Percentiles rank a stretch among this genome's conserved stretches.
These are phyloP conservation scores for Colletotrichum incanum DNA, from an alignment of 2,329 filamentous ascomycete species.

Conservation along the genomic window DNA sequence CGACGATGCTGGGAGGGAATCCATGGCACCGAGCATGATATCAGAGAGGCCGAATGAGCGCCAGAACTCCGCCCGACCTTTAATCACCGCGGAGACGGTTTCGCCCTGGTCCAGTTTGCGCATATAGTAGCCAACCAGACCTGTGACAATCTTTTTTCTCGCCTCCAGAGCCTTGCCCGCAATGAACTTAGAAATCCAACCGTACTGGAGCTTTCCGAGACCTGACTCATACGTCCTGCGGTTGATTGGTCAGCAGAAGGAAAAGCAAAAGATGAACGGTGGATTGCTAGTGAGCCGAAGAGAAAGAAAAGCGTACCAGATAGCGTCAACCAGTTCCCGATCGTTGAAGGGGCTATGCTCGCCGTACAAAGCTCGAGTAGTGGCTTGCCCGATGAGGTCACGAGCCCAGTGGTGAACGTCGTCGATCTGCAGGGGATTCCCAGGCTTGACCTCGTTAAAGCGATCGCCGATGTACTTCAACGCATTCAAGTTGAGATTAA, in stretches of 20 bases:
- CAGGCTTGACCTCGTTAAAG: slow-evolving; percentile 47
- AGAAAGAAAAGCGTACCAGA: not conserved
- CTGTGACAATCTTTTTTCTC: slow-evolving; percentile 45
- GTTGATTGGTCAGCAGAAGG: not conserved
- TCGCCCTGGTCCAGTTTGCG: slow-evolving; percentile 46
- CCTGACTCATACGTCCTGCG: slow-evolving; percentile 18
- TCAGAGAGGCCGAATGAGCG: slow-evolving; percentile 51
- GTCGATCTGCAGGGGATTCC: slow-evolving; percentile 40
- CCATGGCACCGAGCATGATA: slow-evolving; percentile 49
- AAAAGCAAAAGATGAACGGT: not conserved
- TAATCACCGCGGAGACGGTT: slow-evolving; percentile 50
- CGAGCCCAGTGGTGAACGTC: slow-evolving; percentile 59
- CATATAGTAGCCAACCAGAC: slow-evolving; percentile 51
- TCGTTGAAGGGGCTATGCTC: slow-evolving; percentile 58
- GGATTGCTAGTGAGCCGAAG: not conserved
- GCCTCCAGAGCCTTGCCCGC: slow-evolving; percentile 47
- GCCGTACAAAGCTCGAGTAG: slow-evolving; percentile 59
- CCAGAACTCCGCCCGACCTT: slow-evolving; percentile 48
- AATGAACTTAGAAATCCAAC: slow-evolving; percentile 37
- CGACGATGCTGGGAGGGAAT: slow-evolving; percentile 51
- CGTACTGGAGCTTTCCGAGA: slow-evolving; percentile 28
- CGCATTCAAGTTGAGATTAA: slow-evolving; percentile 54
- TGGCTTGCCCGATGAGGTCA: slow-evolving; percentile 55
- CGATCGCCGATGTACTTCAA: slow-evolving; percentile 52
- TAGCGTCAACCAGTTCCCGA: slow-evolving; percentile 3